Evolutionary conservation across 2,329 filamentous ascomycete genomes (phyloP).

Genomic region (Fusarium liriodendri): DNA sequence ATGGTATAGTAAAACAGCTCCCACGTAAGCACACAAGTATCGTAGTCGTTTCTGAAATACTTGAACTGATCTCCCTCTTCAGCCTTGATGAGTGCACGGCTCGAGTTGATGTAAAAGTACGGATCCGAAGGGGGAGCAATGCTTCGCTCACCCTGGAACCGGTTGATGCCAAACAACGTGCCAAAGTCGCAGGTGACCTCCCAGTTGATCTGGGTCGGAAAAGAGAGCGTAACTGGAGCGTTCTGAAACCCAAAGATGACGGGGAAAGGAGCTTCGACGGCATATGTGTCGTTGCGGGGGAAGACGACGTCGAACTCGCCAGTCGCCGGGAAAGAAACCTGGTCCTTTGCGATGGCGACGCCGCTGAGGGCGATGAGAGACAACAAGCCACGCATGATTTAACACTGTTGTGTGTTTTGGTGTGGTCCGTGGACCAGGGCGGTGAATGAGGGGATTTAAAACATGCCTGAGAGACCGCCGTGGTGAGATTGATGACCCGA

Average conservation of each 20-base stretch:
- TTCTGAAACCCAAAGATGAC: conserved; percentile 32
- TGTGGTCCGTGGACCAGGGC: background rate
- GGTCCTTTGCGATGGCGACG: conserved; percentile 7
- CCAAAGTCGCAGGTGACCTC: conserved; percentile 9
- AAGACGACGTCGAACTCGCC: conserved; percentile 30
- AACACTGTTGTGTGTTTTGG: background rate
- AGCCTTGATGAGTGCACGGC: conserved; percentile 10
- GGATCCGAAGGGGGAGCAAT: conserved; percentile 7
- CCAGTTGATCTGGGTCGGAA: conserved; percentile 21
- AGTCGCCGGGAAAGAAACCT: conserved; percentile 18
- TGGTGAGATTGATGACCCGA: conserved; percentile 8
- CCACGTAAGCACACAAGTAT: conserved; percentile 20
- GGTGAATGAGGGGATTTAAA: background rate
- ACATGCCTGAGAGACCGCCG: background rate
- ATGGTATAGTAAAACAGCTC: conserved; percentile 19
- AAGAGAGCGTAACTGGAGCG: conserved; percentile 19
- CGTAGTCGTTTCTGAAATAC: conserved; percentile 21
- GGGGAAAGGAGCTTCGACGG: conserved; percentile 23
- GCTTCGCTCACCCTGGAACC: conserved; percentile 8
- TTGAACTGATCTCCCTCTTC: conserved; percentile 22
- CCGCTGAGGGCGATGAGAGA: background rate
- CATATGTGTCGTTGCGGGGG: conserved; percentile 26
- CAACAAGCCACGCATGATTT: background rate
- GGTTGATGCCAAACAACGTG: conserved; percentile 19
- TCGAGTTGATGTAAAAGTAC: conserved; percentile 27